Base-by-base conservation (phyloP, 2,329 filamentous ascomycete species). In the Ophiosphaerella narmari region DNA sequence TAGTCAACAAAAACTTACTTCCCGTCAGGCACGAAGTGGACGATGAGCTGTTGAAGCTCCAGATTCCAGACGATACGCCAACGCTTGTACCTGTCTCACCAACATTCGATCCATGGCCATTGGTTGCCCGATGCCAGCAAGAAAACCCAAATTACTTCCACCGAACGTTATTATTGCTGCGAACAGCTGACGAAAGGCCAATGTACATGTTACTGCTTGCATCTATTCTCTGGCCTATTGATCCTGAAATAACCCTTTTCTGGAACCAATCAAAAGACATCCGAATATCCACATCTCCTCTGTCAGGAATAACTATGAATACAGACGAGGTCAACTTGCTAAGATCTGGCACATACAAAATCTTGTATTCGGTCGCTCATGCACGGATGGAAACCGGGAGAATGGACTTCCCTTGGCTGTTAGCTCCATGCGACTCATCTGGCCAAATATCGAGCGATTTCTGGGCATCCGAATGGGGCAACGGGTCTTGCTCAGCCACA, bases 1-100 rank as follows among this genome's bases (percentile, higher is more conserved):
- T 97, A 5, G 73, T 97, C 1, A 91, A 90, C 54, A 83, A 95
- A 12, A 80, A 96, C 60, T 74, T 97, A 0, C 77, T 96, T 35
- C 93, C 93, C 74, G 7, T 74, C 80, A 49, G 62, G 47, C 57
- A 56, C 40, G 63, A 68, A 24, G 40, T 43, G 5, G 50, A 63
- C n/a, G 51, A 56, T 16, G 23, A 60, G 8, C 53, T 36, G 21
- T 38, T 51, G n/a, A 57, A 70, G n/a, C 61, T 62, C 14, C 52
- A 68, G 11, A 57, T 60, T 9, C 53, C 62, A 0, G 63, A 72
- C 26, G 45, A 63, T 7, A 63, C 52, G 21, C 61, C 70, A 6
- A 61, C 67, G 5, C 39, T 72, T 14, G 53, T 73, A 13, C 45
- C 52, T 16, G 59, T 66, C 2, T 60, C 51, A 2, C 50, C 55